A percentile compares a stretch with the other conserved stretches of the same genome.
These are phyloP conservation scores for Citrullus amarus DNA, from an alignment of 306 rosid genomes.

Conservation along the genomic window DNA sequence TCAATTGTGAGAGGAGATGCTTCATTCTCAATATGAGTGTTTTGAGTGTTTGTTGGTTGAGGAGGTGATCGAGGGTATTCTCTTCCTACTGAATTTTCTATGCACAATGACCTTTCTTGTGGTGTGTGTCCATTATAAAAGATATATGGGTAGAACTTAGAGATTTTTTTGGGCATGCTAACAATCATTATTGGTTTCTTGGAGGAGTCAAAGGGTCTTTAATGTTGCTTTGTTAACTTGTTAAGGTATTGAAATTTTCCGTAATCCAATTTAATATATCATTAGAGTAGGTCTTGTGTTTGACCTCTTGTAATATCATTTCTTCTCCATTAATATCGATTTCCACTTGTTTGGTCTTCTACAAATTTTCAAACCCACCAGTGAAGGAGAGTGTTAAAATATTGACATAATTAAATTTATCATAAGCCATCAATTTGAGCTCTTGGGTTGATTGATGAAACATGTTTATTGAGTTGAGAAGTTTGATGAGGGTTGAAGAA, in stretches of 20 bases:
- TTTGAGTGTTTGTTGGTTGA: background rate
- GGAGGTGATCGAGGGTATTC: background rate
- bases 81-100: background rate
- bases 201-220: background rate
- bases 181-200: background rate
- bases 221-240: background rate
- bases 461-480: background rate
- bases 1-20: background rate
- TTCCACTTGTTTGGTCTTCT: too few relatives aligned
- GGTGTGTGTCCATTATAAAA: background rate
- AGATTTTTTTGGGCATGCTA: background rate
- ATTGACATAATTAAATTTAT: too few relatives aligned
- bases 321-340: too few relatives aligned
- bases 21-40: background rate
- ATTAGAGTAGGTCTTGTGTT: too few relatives aligned
- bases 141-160: background rate
- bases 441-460: too few relatives aligned
- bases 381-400: too few relatives aligned
- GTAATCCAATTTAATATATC: too few relatives aligned
- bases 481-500: background rate
- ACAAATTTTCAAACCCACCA: too few relatives aligned
- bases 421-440: too few relatives aligned
- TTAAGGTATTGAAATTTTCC: too few relatives aligned
- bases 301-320: too few relatives aligned
- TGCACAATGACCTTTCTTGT: background rate